Evolutionary conservation across 2,329 filamentous ascomycete species (phyloP), one percentile per base, ranked within the genome.

Genomic region (Piedraia hortae): DNA sequence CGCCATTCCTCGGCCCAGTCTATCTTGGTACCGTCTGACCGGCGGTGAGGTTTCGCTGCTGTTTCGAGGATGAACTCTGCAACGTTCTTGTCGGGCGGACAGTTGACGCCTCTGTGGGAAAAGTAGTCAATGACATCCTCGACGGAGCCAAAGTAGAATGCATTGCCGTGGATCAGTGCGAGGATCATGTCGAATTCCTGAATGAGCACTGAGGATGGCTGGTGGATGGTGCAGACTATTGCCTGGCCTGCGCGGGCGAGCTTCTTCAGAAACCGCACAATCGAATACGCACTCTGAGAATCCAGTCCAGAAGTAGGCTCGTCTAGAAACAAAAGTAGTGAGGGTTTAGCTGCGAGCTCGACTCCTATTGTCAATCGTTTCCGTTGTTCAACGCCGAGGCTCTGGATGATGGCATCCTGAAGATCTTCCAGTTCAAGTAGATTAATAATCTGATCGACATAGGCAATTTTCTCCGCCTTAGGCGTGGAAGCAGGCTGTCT

Each of bases 1-100:
- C 50, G 47, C 72, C 73, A 80, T 37, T 74, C 67, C 16, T 73
- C 58, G 36, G 71, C 68, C 72, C 72, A 80, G 36, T 77, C 56
- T 19, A 73, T 46, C 14, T 45, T 47, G 24, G 49, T 58, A 17
- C 62, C 62, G 21, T 65, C 52, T 11, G 41, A 34, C 14, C 52
- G 47, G 24, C 54, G 54, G 6, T 48, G 45, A 6, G 54, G 53
- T 31, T 63, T 64, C 1, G 60, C 61, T 2, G 61, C 62, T 3
- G 62, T 66, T 36, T 69, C 63, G 4, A 69, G 51, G 14, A 69
- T 60, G 40, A 67, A 68, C 31, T 69, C 63, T 3, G 62, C 63
- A 4, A 66, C 54, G 35, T 69, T 69, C 43, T 64, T 67, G 33
- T 44, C 59, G 0, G 63, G 60, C 3, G 69, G 67, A 26, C 68